Base-by-base conservation (phyloP, 371 early-diverging fungal genomes). In the Mortierella polycephala region DNA sequence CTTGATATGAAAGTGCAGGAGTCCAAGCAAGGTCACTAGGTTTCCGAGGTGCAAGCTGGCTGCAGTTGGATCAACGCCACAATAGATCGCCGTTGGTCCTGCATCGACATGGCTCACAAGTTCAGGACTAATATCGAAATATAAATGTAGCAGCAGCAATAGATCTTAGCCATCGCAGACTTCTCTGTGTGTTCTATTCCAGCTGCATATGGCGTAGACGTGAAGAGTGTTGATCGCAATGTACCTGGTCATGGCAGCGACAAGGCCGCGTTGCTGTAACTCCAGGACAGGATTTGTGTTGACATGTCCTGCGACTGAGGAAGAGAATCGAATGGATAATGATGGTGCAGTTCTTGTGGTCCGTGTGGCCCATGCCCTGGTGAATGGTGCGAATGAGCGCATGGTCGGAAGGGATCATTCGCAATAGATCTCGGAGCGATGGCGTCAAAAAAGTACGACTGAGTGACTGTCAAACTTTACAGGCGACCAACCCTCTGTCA, bases 1-100 rank as follows among this genome's bases (percentile, higher is more conserved):
- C n/a, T 82, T 85, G 52, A 91, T 83, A 53, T 93, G 91, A 67
- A 97, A 96, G 82, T 95, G 95, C 14, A 96, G 83, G 60, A 96
- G 77, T 1, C 92, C 91, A 81, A 95, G 90, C n/a, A 98, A 80
- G 6, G 92, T 87, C 1, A 96, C 86, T 49, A 97, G 85, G 80
- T 97, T 97, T 23, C 98, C 98, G 16, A 96, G 83, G 73, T 98
- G 98, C 40, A 97, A 85, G 68, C 93, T 93, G 39, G 81, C 74
- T n/a, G 98, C 98, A 0, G 96, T 98, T 8, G 98, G 98, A 81
- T 98, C 98, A n/a, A 98, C 92, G 42, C 98, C 98, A 73, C 92
- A 91, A 77, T 97, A 98, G 37, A 96, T 86, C 0, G 89, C 76
- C 2, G 88, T 87, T 8, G 87, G 84, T 18, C 76, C 67, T 7